Evolutionary conservation across 176 grass and related monocot genomes (phyloP).

Genomic region (Elymus sibiricus): DNA sequence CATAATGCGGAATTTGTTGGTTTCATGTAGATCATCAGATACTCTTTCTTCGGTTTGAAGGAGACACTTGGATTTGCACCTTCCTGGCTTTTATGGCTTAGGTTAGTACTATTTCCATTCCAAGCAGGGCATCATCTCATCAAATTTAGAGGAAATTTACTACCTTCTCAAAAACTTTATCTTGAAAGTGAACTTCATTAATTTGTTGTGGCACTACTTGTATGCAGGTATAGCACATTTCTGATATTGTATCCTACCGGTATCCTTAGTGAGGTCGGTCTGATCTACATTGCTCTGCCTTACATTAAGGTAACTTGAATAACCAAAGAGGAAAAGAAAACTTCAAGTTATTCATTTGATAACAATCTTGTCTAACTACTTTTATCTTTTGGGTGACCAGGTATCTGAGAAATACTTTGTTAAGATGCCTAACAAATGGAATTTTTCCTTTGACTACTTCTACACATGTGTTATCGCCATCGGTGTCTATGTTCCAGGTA

Average conservation of each 20-base stretch:
- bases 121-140: background rate
- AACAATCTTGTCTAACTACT: background rate
- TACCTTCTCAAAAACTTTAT: background rate
- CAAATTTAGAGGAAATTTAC: background rate
- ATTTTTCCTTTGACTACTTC: constrained; percentile 54
- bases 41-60: constrained; percentile 94
- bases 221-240: constrained; percentile 45
- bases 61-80: constrained; percentile 74
- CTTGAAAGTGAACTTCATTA: background rate
- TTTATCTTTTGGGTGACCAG: background rate
- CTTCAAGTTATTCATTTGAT: background rate
- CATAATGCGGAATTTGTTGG: background rate
- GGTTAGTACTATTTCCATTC: constrained; percentile 27
- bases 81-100: constrained; percentile 90
- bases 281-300: constrained; percentile 40
- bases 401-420: constrained; percentile 54
- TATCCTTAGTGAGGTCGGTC: constrained; percentile 40
- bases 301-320: constrained; percentile 33
- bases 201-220: background rate
- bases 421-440: constrained; percentile 68
- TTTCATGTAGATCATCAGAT: constrained; percentile 70
- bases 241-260: constrained; percentile 52
- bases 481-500: constrained; percentile 49
- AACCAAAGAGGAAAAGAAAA: background rate
- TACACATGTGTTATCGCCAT: constrained; percentile 40